Conservation (phyloP, 176 grass and related monocot species). For the Eragrostis nindensis region DNA sequence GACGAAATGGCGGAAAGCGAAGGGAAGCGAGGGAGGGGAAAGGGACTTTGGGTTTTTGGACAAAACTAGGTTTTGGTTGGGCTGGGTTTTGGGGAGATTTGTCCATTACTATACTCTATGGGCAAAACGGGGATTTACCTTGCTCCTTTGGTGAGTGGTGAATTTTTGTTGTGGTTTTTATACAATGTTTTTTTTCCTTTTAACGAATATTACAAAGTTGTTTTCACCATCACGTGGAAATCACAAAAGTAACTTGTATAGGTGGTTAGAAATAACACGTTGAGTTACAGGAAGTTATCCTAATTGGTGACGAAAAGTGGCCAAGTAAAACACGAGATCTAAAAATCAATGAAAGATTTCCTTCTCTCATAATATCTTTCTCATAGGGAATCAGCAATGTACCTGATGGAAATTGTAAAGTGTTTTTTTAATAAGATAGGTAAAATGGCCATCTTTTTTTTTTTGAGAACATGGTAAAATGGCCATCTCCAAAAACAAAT, state of each 20-base stretch:
- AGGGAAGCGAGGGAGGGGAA: conserved; percentile 6
- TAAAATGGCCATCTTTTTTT: too few relatives aligned
- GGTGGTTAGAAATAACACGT: background rate
- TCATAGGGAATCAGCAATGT: background rate
- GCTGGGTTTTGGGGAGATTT: conserved; percentile 13
- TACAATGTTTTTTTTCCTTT: too few relatives aligned
- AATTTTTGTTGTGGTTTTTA: background rate
- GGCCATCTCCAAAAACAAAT: background rate
- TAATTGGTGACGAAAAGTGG: background rate
- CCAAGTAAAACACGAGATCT: background rate
- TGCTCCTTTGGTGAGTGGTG: background rate
- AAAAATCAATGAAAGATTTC: background rate
- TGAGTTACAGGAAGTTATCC: background rate
- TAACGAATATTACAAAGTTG: background rate
- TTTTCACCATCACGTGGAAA: background rate
- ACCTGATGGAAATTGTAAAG: background rate
- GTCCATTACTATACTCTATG: conserved; percentile 4
- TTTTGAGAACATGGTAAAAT: too few relatives aligned
- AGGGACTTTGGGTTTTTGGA: conserved; percentile 52
- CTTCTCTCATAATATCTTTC: too few relatives aligned
- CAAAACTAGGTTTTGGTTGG: conserved; percentile 40
- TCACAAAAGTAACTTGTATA: background rate
- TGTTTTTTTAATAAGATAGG: background rate
- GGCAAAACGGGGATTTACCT: conserved; percentile 19
- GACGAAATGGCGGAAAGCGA: conserved; percentile 30